phyloP scores from a whole-genome alignment of 2,329 filamentous ascomycete species.

The Colletotrichum eremochloae region DNA sequence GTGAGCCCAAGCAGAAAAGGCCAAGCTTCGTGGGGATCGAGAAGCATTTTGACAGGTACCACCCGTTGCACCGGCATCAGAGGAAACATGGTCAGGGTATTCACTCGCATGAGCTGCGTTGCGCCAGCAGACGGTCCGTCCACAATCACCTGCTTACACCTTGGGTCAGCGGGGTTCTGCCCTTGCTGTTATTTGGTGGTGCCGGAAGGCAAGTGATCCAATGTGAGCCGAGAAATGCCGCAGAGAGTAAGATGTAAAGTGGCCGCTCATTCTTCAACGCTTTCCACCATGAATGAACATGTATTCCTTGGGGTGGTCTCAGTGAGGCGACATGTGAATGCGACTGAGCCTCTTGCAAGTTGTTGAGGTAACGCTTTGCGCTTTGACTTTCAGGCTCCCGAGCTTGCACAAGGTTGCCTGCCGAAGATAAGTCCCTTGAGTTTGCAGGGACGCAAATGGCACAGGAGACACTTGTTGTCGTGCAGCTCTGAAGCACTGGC shows the following conservation, averaged over 20 bases:
- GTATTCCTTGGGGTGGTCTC: not conserved
- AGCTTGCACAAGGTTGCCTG: not conserved
- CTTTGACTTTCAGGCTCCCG: conserved; percentile 8
- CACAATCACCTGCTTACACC: not conserved
- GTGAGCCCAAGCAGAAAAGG: conserved; percentile 7
- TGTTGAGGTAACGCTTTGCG: not conserved
- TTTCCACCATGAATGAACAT: not conserved
- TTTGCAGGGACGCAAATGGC: not conserved
- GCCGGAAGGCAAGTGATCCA: not conserved
- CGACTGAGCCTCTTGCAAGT: not conserved
- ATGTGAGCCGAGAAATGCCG: not conserved
- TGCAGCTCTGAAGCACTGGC: not conserved
- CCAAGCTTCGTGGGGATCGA: conserved; percentile 24
- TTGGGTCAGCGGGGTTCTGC: too few relatives aligned
- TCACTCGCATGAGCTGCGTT: not conserved
- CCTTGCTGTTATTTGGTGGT: not conserved
- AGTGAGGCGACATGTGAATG: not conserved
- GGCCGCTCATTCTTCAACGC: not conserved
- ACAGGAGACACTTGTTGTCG: not conserved
- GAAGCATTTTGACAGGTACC: conserved; percentile 27
- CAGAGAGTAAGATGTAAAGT: too few relatives aligned
- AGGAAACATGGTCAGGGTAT: conserved; percentile 1
- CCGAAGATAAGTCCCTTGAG: not conserved
- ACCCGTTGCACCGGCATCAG: not conserved
- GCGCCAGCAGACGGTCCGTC: not conserved